A percentile compares a stretch with the other conserved stretches of the same genome.
Conservation (phyloP, 257 asterid species). For the Voacanga thouarsii region DNA sequence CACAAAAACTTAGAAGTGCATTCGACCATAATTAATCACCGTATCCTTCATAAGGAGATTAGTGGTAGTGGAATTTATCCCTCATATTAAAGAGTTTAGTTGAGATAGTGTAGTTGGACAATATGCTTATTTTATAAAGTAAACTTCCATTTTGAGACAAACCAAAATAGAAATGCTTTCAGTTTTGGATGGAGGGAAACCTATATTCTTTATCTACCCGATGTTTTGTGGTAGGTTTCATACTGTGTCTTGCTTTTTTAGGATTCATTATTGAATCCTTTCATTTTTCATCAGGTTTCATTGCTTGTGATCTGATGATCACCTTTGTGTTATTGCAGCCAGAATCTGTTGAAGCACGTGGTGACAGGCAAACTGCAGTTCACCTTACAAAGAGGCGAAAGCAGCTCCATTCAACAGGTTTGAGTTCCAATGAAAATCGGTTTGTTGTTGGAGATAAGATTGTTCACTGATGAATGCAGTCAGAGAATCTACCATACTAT, state of each 20-base stretch:
- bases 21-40: too few relatives aligned
- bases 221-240: neutral
- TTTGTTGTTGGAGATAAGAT: conserved; percentile 49
- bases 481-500: neutral
- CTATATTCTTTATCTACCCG: neutral
- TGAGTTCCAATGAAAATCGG: conserved; percentile 47
- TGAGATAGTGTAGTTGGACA: neutral
- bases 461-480: neutral
- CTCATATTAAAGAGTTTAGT: too few relatives aligned
- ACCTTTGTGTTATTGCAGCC: conserved; percentile 49
- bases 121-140: too few relatives aligned
- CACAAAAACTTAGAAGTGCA: neutral
- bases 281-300: neutral
- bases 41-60: too few relatives aligned
- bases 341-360: conserved; percentile 52
- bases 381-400: conserved; percentile 66
- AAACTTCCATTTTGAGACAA: neutral
- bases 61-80: too few relatives aligned
- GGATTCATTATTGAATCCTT: neutral
- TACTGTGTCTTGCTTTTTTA: neutral
- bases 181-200: too few relatives aligned
- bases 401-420: conserved; percentile 65
- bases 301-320: neutral
- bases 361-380: conserved; percentile 58
- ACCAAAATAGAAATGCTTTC: neutral